A percentile compares a stretch with the other conserved stretches of the same genome.
These are phyloP conservation scores for Fistulina hepatica DNA, from an alignment of 1,284 basidiomycete species.

Conservation along the genomic window DNA sequence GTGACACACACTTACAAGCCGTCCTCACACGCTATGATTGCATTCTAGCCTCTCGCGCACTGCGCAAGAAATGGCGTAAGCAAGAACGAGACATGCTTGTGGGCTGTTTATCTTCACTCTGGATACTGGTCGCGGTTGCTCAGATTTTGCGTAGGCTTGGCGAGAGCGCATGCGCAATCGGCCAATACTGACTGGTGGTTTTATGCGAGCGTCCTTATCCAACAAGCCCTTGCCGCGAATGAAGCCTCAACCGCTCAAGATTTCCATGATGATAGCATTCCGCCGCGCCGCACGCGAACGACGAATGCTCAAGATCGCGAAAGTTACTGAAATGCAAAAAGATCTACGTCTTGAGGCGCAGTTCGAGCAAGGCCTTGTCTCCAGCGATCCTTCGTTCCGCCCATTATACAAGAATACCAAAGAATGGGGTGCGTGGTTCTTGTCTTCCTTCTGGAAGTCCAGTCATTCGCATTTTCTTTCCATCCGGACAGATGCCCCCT, in stretches of 20 bases:
- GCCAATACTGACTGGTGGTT: slow-evolving; percentile 58
- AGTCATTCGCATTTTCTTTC: slow-evolving; percentile 4
- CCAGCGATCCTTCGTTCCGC: slow-evolving; percentile 18
- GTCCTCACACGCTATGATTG: slow-evolving; percentile 45
- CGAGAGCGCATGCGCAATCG: slow-evolving; percentile 38
- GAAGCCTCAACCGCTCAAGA: slow-evolving; percentile 59
- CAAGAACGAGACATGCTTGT: slow-evolving; percentile 43
- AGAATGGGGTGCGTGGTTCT: slow-evolving; percentile 34
- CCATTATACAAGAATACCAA: slow-evolving; percentile 15
- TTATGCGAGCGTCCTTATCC: slow-evolving; percentile 48
- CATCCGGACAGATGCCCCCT: slow-evolving; percentile 16
- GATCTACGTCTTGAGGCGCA: slow-evolving; percentile 42
- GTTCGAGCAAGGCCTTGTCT: slow-evolving; percentile 40
- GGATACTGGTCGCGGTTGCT: slow-evolving; percentile 2
- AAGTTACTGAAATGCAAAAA: slow-evolving; percentile 26
- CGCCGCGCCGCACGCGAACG: slow-evolving; percentile 40
- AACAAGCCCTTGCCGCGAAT: slow-evolving; percentile 66
- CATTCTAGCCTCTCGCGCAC: slow-evolving; percentile 38
- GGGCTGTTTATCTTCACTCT: slow-evolving; percentile 14
- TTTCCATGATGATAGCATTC: slow-evolving; percentile 58
- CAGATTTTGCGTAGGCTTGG: slow-evolving; percentile 31
- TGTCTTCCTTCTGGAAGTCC: slow-evolving; percentile 2
- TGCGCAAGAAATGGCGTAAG: slow-evolving; percentile 37
- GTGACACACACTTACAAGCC: slow-evolving; percentile 34
- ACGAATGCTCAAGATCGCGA: slow-evolving; percentile 27